Evolutionary conservation across 2,329 filamentous ascomycete species (phyloP).

Genomic region (Fusarium abutilonis): DNA sequence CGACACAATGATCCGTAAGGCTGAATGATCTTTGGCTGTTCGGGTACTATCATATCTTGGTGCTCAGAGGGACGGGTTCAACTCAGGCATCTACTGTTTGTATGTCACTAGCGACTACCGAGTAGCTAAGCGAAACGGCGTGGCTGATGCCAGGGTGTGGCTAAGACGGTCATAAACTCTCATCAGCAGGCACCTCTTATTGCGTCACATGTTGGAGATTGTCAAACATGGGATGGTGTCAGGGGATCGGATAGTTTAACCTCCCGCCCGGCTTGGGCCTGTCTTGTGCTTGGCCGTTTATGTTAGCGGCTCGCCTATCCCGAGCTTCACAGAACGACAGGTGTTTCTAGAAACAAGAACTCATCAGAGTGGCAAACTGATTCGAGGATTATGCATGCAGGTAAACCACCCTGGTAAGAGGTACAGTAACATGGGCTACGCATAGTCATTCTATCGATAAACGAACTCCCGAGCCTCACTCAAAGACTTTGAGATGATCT

Average conservation of each 20-base stretch:
- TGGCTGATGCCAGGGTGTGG: constrained; percentile 19
- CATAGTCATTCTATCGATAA: constrained; percentile 5
- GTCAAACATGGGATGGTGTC: constrained; percentile 1
- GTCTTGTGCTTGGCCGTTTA: constrained; percentile 4
- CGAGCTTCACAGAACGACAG: constrained; percentile 22
- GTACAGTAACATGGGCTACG: constrained; percentile 9
- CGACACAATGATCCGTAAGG: background rate
- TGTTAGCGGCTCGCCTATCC: background rate
- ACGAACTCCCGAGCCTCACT: constrained; percentile 16
- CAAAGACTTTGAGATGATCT: constrained; percentile 8
- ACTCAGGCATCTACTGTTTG: background rate
- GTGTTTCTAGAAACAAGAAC: constrained; percentile 30
- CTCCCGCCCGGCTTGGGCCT: constrained; percentile 13
- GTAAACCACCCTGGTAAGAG: background rate
- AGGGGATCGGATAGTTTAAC: constrained; percentile 17
- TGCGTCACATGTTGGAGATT: constrained; percentile 32
- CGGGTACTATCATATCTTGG: background rate
- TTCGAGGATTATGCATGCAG: constrained; percentile 15
- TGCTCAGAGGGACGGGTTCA: too few species aligned
- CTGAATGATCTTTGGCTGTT: background rate
- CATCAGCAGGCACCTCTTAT: constrained; percentile 26
- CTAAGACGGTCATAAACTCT: constrained; percentile 28
- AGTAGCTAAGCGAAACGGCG: background rate
- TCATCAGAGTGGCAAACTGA: constrained; percentile 31
- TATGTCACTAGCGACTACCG: too few species aligned